Conservation (phyloP, 2,329 filamentous ascomycete species). For the Claviceps maximensis region DNA sequence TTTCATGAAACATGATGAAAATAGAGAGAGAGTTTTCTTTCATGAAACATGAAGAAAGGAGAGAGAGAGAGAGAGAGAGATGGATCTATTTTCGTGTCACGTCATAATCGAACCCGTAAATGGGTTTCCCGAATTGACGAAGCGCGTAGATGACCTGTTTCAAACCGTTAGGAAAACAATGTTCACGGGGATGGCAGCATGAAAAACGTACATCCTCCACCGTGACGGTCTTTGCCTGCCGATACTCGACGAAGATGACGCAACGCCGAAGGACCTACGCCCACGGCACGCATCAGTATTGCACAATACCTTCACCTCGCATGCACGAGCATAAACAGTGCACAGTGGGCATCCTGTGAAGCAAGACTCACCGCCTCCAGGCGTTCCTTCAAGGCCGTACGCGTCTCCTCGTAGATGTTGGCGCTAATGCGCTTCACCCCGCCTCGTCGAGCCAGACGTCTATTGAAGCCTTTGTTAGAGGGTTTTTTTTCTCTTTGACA, state of each 20-base stretch:
- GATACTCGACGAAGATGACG: conserved; percentile 38
- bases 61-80: no score
- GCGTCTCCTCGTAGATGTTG: conserved; percentile 48
- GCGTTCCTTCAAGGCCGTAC: conserved; percentile 35
- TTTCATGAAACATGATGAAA: no score
- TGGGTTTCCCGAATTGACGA: conserved; percentile 32
- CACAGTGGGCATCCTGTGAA: neutral
- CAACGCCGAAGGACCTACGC: conserved; percentile 39
- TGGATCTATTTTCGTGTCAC: neutral
- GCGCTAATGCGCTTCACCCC: conserved; percentile 63
- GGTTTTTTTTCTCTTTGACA: no score
- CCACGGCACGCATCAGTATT: neutral
- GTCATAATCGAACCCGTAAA: conserved; percentile 44
- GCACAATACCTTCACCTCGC: neutral
- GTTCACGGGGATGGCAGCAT: neutral
- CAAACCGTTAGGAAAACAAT: neutral
- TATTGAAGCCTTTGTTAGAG: conserved; percentile 15
- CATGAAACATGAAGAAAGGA: neutral
- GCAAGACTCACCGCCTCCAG: conserved; percentile 31
- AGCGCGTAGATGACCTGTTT: conserved; percentile 41
- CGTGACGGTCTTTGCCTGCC: conserved; percentile 47
- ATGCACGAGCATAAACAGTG: neutral
- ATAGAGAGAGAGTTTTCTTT: neutral
- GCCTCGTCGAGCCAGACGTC: conserved; percentile 60
- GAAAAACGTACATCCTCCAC: conserved; percentile 39